These are phyloP conservation scores for Cladosporium sp. DNA, from an alignment of 2,329 filamentous ascomycete genomes.

Conservation along the genomic window DNA sequence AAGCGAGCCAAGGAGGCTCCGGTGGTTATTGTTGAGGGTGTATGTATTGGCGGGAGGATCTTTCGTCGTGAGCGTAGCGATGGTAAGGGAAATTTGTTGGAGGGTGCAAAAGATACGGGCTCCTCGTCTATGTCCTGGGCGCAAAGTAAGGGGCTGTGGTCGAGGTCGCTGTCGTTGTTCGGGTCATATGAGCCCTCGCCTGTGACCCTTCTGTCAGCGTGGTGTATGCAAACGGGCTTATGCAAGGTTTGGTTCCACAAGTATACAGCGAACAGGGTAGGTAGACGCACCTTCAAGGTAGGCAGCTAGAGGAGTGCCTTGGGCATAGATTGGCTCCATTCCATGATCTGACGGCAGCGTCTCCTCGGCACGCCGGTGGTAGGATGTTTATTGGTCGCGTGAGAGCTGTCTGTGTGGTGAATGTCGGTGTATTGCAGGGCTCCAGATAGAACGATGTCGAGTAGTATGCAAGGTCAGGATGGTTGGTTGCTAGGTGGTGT, in stretches of 20 bases:
- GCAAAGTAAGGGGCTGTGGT: conserved; percentile 17
- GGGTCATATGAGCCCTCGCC: conserved; percentile 35
- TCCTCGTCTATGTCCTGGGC: not conserved
- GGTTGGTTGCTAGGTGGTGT: not conserved
- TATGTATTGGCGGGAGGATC: conserved; percentile 22
- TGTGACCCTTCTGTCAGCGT: conserved; percentile 21
- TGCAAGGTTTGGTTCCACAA: not conserved
- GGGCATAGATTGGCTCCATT: conserved; percentile 87
- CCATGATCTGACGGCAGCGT: conserved; percentile 26
- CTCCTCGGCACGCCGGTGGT: conserved; percentile 9
- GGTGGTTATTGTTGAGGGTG: not conserved
- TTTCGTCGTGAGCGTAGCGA: conserved; percentile 7
- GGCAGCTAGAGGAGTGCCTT: conserved; percentile 83
- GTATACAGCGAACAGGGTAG: not conserved
- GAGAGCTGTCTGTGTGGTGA: not conserved
- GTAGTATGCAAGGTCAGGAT: not conserved
- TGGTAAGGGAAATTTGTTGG: conserved; percentile 3
- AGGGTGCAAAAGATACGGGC: conserved; percentile 16
- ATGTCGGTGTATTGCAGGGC: not conserved
- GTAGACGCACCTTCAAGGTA: conserved; percentile 76
- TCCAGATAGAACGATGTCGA: not conserved
- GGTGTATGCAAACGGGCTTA: not conserved
- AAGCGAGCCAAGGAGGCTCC: conserved; percentile 24
- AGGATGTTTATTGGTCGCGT: conserved; percentile 1
- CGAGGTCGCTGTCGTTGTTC: conserved; percentile 22